Evolutionary conservation across 345 rosid species (phyloP), one percentile per base, ranked within the genome.

Genomic region (Eucalyptus marginata): DNA sequence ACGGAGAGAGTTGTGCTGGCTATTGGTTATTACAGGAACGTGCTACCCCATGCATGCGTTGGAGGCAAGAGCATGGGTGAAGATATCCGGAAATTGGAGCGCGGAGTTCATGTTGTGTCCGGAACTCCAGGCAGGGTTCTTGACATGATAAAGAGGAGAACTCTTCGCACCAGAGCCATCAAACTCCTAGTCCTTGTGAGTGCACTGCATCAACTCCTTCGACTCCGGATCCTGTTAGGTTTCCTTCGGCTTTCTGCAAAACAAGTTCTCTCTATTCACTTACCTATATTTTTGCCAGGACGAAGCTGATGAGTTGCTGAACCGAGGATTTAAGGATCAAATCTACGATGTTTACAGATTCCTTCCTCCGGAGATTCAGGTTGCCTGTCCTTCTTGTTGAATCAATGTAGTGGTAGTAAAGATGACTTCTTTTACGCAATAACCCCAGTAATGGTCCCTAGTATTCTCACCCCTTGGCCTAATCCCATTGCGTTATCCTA

Each of bases 111-210:
- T 29, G 95, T 97, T 52, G 99, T 98, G 29, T 98, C 99, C 18
- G 98, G 99, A 89, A 97, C 99, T 31, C 99, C 98, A 8, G 99
- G 99, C n/a, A 95, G 99, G 92, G 99, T 98, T 16, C 96, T 97
- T 90, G 99, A 97, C 88, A 97, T 98, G 99, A 98, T 98, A 89
- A 98, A 97, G 95, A 95, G 98, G 93, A 96, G 96, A 91, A 97
- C 98, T 17, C 90, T 98, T 59, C 95, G 98, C 2, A 98, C 99
- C 22, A 94, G 98, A 93, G 96, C 97, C 40, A 92, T 92, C 49
- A 90, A 87, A 79, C 88, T 93, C 29, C 89, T 93, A 64, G 88
- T 92, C 86, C 94, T 92, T 86, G 92, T 92, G 90, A 91, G 91
- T 59, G 31, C 66, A 27, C 66, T 85, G 84, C 79, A 14, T 40